Base-by-base conservation (phyloP, 768 basidiomycete genomes). In the Boletus coccyginus region DNA sequence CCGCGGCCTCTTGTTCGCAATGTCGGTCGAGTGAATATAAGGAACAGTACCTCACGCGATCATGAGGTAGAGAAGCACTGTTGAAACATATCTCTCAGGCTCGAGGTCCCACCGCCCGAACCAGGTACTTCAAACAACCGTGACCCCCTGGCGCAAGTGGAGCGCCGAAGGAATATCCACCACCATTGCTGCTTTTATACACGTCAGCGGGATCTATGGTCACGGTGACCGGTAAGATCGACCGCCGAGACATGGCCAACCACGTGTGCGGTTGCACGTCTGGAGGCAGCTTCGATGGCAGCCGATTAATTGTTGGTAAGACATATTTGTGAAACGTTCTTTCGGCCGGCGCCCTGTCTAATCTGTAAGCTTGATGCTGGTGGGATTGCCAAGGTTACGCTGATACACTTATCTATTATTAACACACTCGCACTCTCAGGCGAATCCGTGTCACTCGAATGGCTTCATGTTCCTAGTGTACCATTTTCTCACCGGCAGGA, bases 91-190 rank as follows among this genome's bases (percentile, higher is more conserved):
- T 27, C 45, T 50, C 42, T 39, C 55, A 41, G 48, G 32, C 33
- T 27, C n/a, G 36, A 45, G 48, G 27, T 50, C 16, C 27, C 33
- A 16, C 46, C 56, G 56, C 36, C 13, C 56, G 43, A 56, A 57
- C 42, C 38, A 33, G 40, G 32, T 19, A 10, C n/a, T n/a, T 48
- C 21, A 47, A 35, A 27, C 12, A 19, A 27, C 12, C 10, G 21
- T 4, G 35, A 6, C 35, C 32, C 32, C 5, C 44, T 38, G 19
- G n/a, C 17, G 31, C 31, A 55, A 27, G 36, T 45, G 45, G 54
- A 46, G 52, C 21, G 16, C 16, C 27, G 13, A 33, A 21, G 39
- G 21, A 42, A 50, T 27, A 8, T 13, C 27, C 27, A 27, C 27
- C 27, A 27, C 27, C 27, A n/a, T 21, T 43, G 21, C 50, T 39